These are phyloP conservation scores for Populus euphratica DNA, from an alignment of 345 rosid species.

Conservation along the genomic window DNA sequence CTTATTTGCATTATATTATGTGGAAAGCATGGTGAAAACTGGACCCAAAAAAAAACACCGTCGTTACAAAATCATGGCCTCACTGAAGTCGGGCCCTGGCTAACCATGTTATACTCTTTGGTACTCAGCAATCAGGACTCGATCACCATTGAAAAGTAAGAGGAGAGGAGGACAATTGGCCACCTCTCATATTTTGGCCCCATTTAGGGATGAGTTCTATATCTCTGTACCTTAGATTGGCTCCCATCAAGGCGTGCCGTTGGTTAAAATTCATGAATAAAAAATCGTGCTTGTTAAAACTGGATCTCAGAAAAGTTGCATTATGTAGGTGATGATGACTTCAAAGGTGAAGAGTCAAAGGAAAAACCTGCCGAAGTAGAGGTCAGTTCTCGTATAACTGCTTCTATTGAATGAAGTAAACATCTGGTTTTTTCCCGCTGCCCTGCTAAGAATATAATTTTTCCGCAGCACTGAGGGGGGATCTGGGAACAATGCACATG, in stretches of 20 bases:
- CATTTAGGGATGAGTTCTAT: neutral
- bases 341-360: constrained; percentile 69
- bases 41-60: no score
- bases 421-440: neutral
- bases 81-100: no score
- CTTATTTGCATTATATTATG: neutral
- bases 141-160: neutral
- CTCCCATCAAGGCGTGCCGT: neutral
- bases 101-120: no score
- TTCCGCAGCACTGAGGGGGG: constrained; percentile 34
- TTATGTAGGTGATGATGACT: constrained; percentile 67
- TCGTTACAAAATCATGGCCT: no score
- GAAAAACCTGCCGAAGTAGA: constrained; percentile 55
- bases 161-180: neutral
- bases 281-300: neutral
- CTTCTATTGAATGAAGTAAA: neutral
- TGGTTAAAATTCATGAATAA: neutral
- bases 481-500: constrained; percentile 9
- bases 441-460: neutral
- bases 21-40: neutral
- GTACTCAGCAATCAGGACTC: neutral
- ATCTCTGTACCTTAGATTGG: neutral
- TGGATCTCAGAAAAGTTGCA: constrained; percentile 3
- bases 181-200: neutral
- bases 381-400: constrained; percentile 31